phyloP scores from a whole-genome alignment of 371 early-diverging fungal species.

The Haplosporangium sp. region DNA sequence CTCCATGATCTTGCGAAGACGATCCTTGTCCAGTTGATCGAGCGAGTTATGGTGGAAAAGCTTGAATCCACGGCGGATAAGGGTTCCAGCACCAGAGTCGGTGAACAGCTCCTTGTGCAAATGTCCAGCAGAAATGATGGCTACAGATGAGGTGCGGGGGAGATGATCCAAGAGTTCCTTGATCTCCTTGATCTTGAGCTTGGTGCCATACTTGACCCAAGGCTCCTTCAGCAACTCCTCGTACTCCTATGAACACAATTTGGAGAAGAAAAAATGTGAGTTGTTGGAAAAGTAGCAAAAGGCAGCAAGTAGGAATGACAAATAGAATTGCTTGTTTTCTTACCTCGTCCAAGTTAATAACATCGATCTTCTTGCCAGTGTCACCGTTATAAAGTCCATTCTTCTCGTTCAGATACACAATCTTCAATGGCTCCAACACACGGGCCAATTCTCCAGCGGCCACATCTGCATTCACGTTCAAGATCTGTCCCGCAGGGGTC shows the following conservation, averaged over 20 bases:
- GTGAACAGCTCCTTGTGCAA: constrained; percentile 97
- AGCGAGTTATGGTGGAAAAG: constrained; percentile 76
- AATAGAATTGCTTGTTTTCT: neutral
- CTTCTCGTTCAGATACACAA: constrained; percentile 96
- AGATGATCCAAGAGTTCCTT: constrained; percentile 94
- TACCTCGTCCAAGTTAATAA: constrained; percentile 96
- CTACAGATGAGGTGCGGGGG: constrained; percentile 95
- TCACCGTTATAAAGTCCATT: constrained; percentile 93
- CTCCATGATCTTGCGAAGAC: constrained; percentile 84
- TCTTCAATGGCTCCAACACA: constrained; percentile 95
- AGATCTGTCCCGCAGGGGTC: constrained; percentile 94
- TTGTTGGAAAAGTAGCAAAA: constrained; percentile 6
- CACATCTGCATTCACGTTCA: constrained; percentile 98
- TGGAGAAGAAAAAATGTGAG: constrained; percentile 2
- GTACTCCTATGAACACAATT: constrained; percentile 72
- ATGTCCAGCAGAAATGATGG: constrained; percentile 96
- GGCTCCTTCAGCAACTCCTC: constrained; percentile 89
- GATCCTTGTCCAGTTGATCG: constrained; percentile 81
- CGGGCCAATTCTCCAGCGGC: constrained; percentile 96
- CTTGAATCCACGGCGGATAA: constrained; percentile 94
- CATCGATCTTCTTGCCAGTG: constrained; percentile 92
- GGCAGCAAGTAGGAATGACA: neutral
- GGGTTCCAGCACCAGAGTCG: constrained; percentile 94
- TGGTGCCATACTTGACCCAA: constrained; percentile 97
- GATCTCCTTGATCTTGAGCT: constrained; percentile 95